Base-by-base conservation (phyloP, 768 basidiomycete genomes). In the Rhizopogon vesiculosus region DNA sequence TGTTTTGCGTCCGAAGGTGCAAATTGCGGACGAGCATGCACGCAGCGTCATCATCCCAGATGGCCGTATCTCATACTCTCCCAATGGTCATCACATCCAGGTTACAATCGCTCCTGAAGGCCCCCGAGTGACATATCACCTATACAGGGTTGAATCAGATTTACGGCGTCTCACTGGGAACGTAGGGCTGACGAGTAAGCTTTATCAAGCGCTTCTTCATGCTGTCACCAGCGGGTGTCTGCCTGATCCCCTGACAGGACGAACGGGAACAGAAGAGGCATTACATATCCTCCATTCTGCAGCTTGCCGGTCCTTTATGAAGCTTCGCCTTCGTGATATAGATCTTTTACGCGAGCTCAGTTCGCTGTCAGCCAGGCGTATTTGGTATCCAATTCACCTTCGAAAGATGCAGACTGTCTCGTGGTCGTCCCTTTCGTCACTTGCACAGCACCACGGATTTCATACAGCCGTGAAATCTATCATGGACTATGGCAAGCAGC, bases 21-120 rank as follows among this genome's bases (percentile, higher is more conserved):
- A 45, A 19, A 12, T 41, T 19, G n/a, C n/a, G 0, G 51, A 44
- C 0, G 59, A 59, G 28, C 48, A 61, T 18, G 56, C 56, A 0
- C 56, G 69, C 15, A 56, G 51, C 7, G 66, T 80, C 35, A 62
- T 80, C 41, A 66, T 81, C 41, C 80, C 79, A 0, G 61, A 68
- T 2, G 77, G 77, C 2, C 5, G 56, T 0, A 16, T 70, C 35
- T 60, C 59, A 0, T 64, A 54, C 51, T 15, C 28, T 15, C 28
- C 10, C 25, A 41, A 62, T 4, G 57, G 42, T 0, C 44, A 64
- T 22, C 63, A 67, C 2, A 62, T 69, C 38, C 19, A n/a, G 9
- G 38, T 67, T 38, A 53, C 62, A 4, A 45, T 62, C 28, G 9
- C 61, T 12, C 56, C 51, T 5, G 5, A 8, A 42, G 18, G 7